Evolutionary conservation across 768 basidiomycete species (phyloP).

Genomic region (Phanerochaete sordida): DNA sequence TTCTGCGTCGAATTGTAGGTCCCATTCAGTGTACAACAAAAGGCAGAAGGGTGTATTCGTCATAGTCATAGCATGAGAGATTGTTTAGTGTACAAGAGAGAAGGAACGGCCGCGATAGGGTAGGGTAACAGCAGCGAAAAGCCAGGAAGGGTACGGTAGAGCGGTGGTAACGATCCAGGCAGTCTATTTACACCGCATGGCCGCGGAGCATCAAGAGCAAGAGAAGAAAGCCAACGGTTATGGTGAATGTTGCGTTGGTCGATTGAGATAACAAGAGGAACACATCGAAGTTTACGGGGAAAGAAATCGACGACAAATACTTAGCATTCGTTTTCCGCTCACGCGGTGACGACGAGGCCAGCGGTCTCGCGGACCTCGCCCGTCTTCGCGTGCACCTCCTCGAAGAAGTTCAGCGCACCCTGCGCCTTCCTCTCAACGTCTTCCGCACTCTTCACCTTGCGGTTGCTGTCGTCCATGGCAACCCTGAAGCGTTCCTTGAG

Average conservation of each 20-base stretch:
- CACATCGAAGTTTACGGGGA: neutral
- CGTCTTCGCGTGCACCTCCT: slow-evolving; percentile 47
- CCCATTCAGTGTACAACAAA: too few species aligned
- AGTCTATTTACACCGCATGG: neutral
- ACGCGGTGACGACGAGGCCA: slow-evolving; percentile 5
- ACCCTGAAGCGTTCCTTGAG: slow-evolving; percentile 74
- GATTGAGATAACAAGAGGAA: neutral
- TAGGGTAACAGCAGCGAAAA: neutral
- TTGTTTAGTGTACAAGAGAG: neutral
- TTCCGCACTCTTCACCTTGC: slow-evolving; percentile 76
- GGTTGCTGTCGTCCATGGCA: slow-evolving; percentile 75
- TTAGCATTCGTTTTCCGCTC: neutral
- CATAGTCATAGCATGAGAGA: neutral
- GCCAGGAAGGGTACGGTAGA: neutral
- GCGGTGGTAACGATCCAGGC: neutral
- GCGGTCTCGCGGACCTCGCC: slow-evolving; percentile 30
- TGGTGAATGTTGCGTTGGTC: neutral
- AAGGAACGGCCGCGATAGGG: neutral
- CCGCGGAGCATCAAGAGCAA: neutral
- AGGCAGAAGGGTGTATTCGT: neutral
- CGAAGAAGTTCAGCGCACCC: slow-evolving; percentile 74
- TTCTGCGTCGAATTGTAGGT: too few species aligned
- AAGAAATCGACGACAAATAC: neutral
- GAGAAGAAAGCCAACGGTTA: neutral
- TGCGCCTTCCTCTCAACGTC: slow-evolving; percentile 66